Evolutionary conservation across 2,329 filamentous ascomycete genomes (phyloP).

Genomic region (Aureobasidium pullulans): DNA sequence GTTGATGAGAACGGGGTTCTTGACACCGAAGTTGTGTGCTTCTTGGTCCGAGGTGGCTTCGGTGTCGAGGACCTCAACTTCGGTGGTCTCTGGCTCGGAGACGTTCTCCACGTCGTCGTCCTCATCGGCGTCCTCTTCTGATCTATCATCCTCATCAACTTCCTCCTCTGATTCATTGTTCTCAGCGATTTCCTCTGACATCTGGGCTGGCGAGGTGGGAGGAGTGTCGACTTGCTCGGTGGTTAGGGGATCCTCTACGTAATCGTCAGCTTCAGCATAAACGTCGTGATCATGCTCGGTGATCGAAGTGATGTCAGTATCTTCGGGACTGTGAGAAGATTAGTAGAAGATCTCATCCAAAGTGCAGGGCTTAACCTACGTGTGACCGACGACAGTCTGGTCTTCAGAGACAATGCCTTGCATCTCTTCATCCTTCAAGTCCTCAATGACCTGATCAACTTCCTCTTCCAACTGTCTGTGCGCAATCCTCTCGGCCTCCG

Average conservation of each 20-base stretch:
- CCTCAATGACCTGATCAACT: not conserved
- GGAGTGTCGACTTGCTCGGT: not conserved
- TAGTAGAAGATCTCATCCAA: not conserved
- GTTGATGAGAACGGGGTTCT: not conserved
- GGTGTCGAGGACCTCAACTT: not conserved
- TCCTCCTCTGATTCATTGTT: not conserved
- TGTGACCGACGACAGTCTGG: not conserved
- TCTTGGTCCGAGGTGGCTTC: not conserved
- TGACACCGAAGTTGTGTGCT: constrained; percentile 1
- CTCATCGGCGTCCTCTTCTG: constrained; percentile 2
- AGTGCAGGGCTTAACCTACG: not conserved
- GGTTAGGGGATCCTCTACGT: not conserved
- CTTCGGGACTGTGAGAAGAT: not conserved
- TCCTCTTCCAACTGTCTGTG: not conserved
- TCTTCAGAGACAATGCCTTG: not conserved
- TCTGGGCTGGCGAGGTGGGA: not conserved
- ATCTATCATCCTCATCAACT: not conserved
- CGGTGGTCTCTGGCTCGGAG: not conserved
- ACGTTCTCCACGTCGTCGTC: not conserved
- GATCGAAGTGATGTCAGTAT: not conserved
- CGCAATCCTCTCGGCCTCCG: not conserved
- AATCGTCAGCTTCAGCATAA: not conserved
- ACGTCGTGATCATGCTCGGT: not conserved
- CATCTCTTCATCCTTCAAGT: not conserved
- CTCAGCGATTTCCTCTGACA: not conserved